Conservation (phyloP, 2,329 filamentous ascomycete species). For the Diplodia seriata region DNA sequence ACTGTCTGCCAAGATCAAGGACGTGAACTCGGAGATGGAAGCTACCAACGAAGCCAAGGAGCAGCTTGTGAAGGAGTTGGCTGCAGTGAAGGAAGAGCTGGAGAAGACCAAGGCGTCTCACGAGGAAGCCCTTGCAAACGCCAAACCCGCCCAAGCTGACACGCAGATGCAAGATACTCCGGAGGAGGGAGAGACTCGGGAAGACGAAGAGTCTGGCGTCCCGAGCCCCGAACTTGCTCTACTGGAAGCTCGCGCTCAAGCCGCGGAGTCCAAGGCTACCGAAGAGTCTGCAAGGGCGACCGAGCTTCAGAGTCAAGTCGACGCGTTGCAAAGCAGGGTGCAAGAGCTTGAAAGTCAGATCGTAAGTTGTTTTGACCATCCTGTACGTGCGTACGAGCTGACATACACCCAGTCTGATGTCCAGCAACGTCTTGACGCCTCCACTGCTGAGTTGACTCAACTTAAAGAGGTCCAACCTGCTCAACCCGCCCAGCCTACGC, state of each 20-base stretch:
- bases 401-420: conserved; percentile 46
- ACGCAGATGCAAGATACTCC: conserved; percentile 40
- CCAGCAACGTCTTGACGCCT: conserved; percentile 47
- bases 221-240: conserved; percentile 37
- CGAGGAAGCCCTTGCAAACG: conserved; percentile 64
- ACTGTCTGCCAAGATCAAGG: conserved; percentile 67
- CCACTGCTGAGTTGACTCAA: conserved; percentile 44
- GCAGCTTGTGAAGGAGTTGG: conserved; percentile 37
- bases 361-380: conserved; percentile 39
- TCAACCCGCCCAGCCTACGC: background rate
- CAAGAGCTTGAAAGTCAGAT: conserved; percentile 69
- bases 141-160: conserved; percentile 36
- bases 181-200: conserved; percentile 58
- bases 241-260: conserved; percentile 43
- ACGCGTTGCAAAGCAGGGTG: conserved; percentile 65
- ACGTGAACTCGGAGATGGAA: conserved; percentile 58
- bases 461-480: conserved; percentile 35
- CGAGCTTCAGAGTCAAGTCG: conserved; percentile 47
- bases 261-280: conserved; percentile 51
- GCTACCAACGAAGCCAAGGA: conserved; percentile 52
- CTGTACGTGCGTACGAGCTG: conserved; percentile 20
- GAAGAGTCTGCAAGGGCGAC: conserved; percentile 49
- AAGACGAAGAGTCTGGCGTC: conserved; percentile 36
- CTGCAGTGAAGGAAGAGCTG: conserved; percentile 60
- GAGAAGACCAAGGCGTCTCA: conserved; percentile 67